Evolutionary conservation across 345 rosid species (phyloP), one percentile per base, ranked within the genome.

Genomic region (Eucalyptus globulus): DNA sequence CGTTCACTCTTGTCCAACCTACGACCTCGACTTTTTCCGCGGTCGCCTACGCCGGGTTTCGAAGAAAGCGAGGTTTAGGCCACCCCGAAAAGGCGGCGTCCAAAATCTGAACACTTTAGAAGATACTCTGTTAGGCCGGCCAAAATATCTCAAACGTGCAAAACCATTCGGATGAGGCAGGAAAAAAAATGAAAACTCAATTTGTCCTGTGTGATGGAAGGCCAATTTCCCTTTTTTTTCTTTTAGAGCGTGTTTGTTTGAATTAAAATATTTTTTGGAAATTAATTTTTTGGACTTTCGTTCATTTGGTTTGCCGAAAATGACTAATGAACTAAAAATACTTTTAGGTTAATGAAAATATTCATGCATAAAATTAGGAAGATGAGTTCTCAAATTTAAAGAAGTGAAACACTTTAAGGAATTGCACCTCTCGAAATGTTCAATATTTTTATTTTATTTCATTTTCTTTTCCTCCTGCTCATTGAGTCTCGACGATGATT

Each of bases 261-360:
- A 53, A 53, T 53, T 21, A 53, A 53, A 53, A 53, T 21, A 53
- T 21, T 21, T 53, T 53, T 7, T 0, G 2, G 5, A 19, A 53
- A 53, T 53, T 53, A 7, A 53, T 19, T 53, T 53, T 19, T 53
- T 19, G 24, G 2, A 53, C 56, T 53, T 53, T 8, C 1, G 11
- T 10, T 1, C 58, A 1, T 58, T 58, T 58, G 65, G 1, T 58
- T 6, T 12, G 4, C 2, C 2, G 7, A 58, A 58, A 58, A 19
- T 53, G 56, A 53, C 24, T 19, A 19, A 53, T 0, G 58, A 19
- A 8, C 0, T 53, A 0, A 53, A 53, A 53, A 1, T 0, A 4
- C 58, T 53, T 53, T 53, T 53, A 19, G 58, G 26, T 8, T 0
- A 21, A 53, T 0, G 5, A 1, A 53, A 53, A 21, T 8, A 53